Base-by-base conservation (phyloP, 2,329 filamentous ascomycete species). In the Colletotrichum spaethianum region DNA sequence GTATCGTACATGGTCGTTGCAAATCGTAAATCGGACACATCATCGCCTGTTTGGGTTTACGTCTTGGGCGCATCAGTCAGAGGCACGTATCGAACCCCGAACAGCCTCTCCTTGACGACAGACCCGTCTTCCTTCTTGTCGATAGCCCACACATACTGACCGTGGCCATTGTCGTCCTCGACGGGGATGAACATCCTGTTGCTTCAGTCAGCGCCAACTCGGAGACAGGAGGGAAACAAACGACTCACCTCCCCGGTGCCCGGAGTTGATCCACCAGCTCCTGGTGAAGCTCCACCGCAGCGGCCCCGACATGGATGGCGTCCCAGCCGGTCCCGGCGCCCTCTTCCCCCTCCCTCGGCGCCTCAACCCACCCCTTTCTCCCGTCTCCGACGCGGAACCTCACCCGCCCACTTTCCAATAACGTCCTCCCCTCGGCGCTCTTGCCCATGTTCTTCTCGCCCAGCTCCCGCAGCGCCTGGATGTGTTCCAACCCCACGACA, bases 221-320 rank as follows among this genome's bases (percentile, higher is more conserved):
- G 1, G 5, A 12, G 1, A 38, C 4, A 1, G 3, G 7, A 78
- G 78, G 76, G 20, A 4, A n/a, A 2, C 20, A 16, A 4, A 55
- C 20, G 64, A 77, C 83, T 77, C 72, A 88, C 84, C 91, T 87
- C 0, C 96, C 96, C 0, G 96, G 96, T 3, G 88, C 84, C 74
- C 90, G 91, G 75, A 99, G 83, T 84, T 98, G 96, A 38, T 91
- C 88, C 56, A 97, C 83, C 75, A 98, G 82, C 71, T 89, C 88
- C 23, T 88, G 79, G 79, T 97, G 95, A 66, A 97, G 83, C 78
- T 91, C 88, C 31, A 84, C 88, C 0, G 96, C 96, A 9, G 94
- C 93, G 0, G 96, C 96, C 0, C 96, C 96, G 3, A 98, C 96
- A 80, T 98, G 96, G 72, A 99, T 98, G 2, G 93, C 95, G 86